A percentile compares a stretch with the other conserved stretches of the same genome.
Evolutionary conservation across 2,329 filamentous ascomycete genomes (phyloP).

Genomic region (Aspergillus texensis): DNA sequence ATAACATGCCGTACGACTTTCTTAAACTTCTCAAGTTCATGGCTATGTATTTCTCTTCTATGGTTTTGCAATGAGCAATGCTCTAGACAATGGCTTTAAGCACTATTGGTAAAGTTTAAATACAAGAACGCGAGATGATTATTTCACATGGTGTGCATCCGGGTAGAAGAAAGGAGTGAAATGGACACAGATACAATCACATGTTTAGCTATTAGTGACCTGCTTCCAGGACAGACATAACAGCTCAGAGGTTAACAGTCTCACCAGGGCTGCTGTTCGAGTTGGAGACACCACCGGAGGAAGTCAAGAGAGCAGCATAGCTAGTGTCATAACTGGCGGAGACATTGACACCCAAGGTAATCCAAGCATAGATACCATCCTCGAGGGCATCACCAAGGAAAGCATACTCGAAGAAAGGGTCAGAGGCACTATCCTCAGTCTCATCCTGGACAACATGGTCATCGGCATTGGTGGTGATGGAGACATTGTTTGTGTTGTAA

Average conservation of each 20-base stretch:
- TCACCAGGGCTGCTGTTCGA: too few relatives aligned
- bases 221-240: neutral
- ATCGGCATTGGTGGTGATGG: constrained; percentile 16
- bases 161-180: neutral
- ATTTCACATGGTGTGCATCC: neutral
- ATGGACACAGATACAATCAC: neutral
- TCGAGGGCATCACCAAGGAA: constrained; percentile 16
- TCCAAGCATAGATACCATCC: constrained; percentile 19
- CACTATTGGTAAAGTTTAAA: neutral
- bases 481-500: constrained; percentile 24
- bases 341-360: constrained; percentile 18
- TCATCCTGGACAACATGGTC: constrained; percentile 19
- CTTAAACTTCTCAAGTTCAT: too few relatives aligned
- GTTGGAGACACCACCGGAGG: neutral
- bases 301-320: constrained; percentile 2
- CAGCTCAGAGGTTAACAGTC: neutral
- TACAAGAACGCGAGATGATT: neutral
- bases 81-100: neutral
- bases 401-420: constrained; percentile 19
- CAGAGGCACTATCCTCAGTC: constrained; percentile 16
- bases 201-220: too few relatives aligned
- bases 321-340: constrained; percentile 14
- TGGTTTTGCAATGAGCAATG: too few relatives aligned
- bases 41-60: too few relatives aligned
- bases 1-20: too few relatives aligned